phyloP scores from a whole-genome alignment of 306 rosid genomes.

The Cicer cuneatum region DNA sequence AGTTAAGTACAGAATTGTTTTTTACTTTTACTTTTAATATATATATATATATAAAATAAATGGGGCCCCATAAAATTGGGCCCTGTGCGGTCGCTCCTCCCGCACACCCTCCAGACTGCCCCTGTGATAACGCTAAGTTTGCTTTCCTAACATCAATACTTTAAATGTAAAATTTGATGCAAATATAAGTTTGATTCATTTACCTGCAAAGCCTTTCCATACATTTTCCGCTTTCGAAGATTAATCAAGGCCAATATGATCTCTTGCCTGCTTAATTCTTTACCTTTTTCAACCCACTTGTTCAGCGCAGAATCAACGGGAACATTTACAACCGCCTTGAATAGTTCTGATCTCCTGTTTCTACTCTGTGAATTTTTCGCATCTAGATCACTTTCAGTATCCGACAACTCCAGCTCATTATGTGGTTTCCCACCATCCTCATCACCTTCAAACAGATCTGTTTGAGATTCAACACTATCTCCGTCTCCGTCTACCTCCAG shows the following conservation, averaged over 20 bases:
- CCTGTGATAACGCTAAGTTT: not conserved
- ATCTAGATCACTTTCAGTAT: conserved; percentile 43
- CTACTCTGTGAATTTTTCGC: conserved; percentile 36
- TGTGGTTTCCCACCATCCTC: conserved; percentile 51
- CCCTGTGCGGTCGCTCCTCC: too few relatives aligned
- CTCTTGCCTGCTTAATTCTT: conserved; percentile 56
- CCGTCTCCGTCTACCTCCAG: conserved; percentile 48
- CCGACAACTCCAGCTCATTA: conserved; percentile 57
- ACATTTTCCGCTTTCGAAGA: conserved; percentile 70
- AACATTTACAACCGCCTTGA: conserved; percentile 51
- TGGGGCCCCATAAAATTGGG: too few relatives aligned
- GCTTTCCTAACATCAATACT: conserved; percentile 3
- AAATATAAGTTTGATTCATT: conserved; percentile 23
- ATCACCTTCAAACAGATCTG: conserved; percentile 49
- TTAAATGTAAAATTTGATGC: conserved; percentile 11
- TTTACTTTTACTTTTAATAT: too few relatives aligned
- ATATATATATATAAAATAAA: too few relatives aligned
- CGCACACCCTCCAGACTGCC: too few relatives aligned
- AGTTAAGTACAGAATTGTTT: too few relatives aligned
- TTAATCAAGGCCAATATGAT: conserved; percentile 50
- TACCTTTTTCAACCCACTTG: conserved; percentile 78
- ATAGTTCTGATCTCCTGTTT: conserved; percentile 49
- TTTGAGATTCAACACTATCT: conserved; percentile 46
- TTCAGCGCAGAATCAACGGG: conserved; percentile 57
- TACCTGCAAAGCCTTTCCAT: conserved; percentile 85